Evolutionary conservation across 495 filamentous ascomycete species (phyloP), one percentile per base, ranked within the genome.

Genomic region (Bacidia gigantensis): DNA sequence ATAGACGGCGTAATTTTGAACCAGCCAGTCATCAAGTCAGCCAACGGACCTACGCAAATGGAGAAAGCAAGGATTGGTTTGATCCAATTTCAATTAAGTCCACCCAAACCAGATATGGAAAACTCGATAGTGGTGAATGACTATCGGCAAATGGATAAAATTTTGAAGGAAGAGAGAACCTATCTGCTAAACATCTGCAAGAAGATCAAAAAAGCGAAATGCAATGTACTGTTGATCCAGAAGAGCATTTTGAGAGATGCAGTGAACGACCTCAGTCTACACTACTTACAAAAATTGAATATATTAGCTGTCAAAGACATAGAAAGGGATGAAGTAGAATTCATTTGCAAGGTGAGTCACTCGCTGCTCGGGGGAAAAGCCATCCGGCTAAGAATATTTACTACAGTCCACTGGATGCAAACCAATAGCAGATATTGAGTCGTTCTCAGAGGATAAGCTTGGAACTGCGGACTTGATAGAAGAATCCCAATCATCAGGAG

Each of bases 131-230:
- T 93, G 9, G 92, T 98, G 45, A 97, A 98, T 68, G 92, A 98
- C 73, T 98, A 98, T 76, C 77, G 92, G 54, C 92, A 98, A 69
- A 98, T 98, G 92, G 92, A 98, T 70, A 98, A 96, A 76, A 98
- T 98, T 58, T 76, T 98, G 51, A 98, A 98, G 69, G 92, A 98
- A 71, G 92, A 98, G 73, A 87, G 93, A 53, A 87, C 89, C 54
- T 98, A 98, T 69, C 76, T 98, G 53, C 80, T 98, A 42, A 95
- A 96, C 71, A 87, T 98, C 80, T 88, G 89, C 62, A 98, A 98
- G 80, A 98, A 96, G 78, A 98, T 98, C 71, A 95, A 96, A 72
- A 97, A 95, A 75, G 89, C 89, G 59, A 96, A 96, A 71, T 98
- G 92, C 74, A 98, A 98, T 62, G 93, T 98, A 26, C 81, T 98